Evolutionary conservation across 371 early-diverging fungal species (phyloP).

Genomic region (Saksenaea oblongispora): DNA sequence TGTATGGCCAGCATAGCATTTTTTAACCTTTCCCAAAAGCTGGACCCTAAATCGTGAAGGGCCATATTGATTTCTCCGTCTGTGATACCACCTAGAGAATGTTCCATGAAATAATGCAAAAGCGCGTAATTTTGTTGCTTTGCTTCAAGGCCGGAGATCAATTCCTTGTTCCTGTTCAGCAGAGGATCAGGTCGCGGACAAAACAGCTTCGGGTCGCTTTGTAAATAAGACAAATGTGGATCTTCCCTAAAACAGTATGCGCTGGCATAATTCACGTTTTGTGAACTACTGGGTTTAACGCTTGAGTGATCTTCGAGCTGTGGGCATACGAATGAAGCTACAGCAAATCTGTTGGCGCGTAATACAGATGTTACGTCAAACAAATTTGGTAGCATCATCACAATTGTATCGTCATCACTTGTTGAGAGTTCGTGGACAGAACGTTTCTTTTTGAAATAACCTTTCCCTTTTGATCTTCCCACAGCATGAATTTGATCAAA

Average conservation of each 20-base stretch:
- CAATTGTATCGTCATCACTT: conserved; percentile 7
- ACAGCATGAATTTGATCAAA: conserved; percentile 77
- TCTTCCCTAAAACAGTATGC: background rate
- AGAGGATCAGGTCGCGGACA: conserved; percentile 28
- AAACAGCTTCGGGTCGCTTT: conserved; percentile 12
- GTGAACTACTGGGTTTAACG: background rate
- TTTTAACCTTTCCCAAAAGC: conserved; percentile 40
- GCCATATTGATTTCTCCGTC: conserved; percentile 61
- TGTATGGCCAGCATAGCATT: conserved; percentile 27
- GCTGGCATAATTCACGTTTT: background rate
- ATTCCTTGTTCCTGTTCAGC: conserved; percentile 27
- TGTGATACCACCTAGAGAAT: conserved; percentile 44
- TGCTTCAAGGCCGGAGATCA: conserved; percentile 19
- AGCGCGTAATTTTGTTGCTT: conserved; percentile 32
- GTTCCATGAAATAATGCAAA: conserved; percentile 50
- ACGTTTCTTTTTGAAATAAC: conserved; percentile 28
- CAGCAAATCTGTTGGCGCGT: conserved; percentile 41
- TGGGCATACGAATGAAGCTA: conserved; percentile 50
- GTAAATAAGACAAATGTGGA: background rate
- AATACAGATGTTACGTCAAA: conserved; percentile 54
- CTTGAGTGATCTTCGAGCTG: conserved; percentile 16
- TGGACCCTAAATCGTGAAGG: conserved; percentile 46
- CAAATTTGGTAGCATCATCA: conserved; percentile 43
- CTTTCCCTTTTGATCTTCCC: conserved; percentile 46
- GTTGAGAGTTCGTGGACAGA: background rate